Evolutionary conservation across 192 early-diverging fungal genomes (phyloP).

Genomic region (Endogone sp.): DNA sequence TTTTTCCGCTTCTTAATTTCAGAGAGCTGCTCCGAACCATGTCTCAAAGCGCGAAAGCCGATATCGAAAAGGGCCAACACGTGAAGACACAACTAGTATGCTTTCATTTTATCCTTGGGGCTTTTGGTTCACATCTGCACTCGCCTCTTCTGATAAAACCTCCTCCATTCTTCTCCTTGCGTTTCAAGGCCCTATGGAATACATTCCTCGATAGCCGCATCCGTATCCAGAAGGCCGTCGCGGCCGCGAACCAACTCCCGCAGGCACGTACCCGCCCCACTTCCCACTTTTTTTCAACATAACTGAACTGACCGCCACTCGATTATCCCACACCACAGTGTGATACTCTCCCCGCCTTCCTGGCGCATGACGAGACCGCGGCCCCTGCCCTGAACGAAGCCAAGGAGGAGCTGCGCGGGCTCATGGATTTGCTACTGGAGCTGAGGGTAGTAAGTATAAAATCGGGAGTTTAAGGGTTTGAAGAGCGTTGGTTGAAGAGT

Average conservation of each 20-base stretch:
- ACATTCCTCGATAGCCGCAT: slow-evolving; percentile 81
- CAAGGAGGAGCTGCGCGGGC: slow-evolving; percentile 24
- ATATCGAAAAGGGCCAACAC: slow-evolving; percentile 90
- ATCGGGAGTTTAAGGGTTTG: slow-evolving; percentile 21
- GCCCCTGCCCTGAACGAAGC: slow-evolving; percentile 22
- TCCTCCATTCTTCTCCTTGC: not conserved
- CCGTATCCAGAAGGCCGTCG: slow-evolving; percentile 75
- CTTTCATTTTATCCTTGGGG: not conserved
- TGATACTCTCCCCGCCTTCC: slow-evolving; percentile 15
- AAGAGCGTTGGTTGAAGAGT: slow-evolving; percentile 26
- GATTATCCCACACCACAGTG: slow-evolving; percentile 29
- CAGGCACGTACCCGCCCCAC: slow-evolving; percentile 41
- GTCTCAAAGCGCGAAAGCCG: slow-evolving; percentile 66
- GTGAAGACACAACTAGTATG: slow-evolving; percentile 84
- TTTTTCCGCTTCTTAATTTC: slow-evolving; percentile 2
- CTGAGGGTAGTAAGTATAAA: slow-evolving; percentile 16
- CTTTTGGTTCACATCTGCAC: too few relatives aligned
- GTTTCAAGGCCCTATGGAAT: slow-evolving; percentile 69
- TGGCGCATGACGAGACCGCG: slow-evolving; percentile 11
- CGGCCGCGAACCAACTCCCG: slow-evolving; percentile 78
- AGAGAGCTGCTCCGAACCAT: slow-evolving; percentile 72
- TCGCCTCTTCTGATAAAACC: not conserved
- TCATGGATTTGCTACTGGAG: slow-evolving; percentile 40
- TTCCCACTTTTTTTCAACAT: not conserved
- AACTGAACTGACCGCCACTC: not conserved